These are phyloP conservation scores for Solanum chilense DNA, from an alignment of 257 asterid species.

Conservation along the genomic window DNA sequence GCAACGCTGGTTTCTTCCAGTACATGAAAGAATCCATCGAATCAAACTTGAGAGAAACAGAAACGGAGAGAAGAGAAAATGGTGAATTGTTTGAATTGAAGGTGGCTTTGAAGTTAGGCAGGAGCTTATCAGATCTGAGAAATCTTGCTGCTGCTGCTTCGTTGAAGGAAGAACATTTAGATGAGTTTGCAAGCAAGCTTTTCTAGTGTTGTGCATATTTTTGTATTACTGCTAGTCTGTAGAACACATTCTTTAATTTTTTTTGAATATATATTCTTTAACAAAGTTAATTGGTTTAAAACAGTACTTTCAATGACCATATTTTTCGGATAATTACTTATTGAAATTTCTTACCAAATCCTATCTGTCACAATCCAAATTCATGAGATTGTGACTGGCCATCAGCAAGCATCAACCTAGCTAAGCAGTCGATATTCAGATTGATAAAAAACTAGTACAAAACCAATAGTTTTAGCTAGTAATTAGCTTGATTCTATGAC, in stretches of 20 bases:
- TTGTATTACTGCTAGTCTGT: background rate
- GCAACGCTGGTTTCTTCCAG: conserved; percentile 64
- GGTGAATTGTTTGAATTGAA: conserved; percentile 59
- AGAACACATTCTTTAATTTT: background rate
- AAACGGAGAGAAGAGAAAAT: conserved; percentile 40
- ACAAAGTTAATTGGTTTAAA: background rate
- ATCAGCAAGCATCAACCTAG: background rate
- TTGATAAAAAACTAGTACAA: background rate
- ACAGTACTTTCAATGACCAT: background rate
- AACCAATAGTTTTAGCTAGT: background rate
- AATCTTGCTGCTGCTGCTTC: conserved; percentile 26
- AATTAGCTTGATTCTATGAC: background rate
- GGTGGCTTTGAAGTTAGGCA: conserved; percentile 57
- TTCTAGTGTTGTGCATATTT: conserved; percentile 12
- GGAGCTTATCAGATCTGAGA: conserved; percentile 63
- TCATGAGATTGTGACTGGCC: background rate
- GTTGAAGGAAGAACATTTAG: background rate
- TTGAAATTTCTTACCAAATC: background rate
- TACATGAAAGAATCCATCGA: conserved; percentile 49
- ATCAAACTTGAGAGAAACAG: conserved; percentile 32
- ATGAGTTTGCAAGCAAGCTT: conserved; percentile 69
- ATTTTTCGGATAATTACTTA: background rate
- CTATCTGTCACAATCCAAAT: background rate
- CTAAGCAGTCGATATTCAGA: background rate
- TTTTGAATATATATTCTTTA: background rate